phyloP scores from a whole-genome alignment of 2,329 filamentous ascomycete genomes.

The Epichloe amarillans region DNA sequence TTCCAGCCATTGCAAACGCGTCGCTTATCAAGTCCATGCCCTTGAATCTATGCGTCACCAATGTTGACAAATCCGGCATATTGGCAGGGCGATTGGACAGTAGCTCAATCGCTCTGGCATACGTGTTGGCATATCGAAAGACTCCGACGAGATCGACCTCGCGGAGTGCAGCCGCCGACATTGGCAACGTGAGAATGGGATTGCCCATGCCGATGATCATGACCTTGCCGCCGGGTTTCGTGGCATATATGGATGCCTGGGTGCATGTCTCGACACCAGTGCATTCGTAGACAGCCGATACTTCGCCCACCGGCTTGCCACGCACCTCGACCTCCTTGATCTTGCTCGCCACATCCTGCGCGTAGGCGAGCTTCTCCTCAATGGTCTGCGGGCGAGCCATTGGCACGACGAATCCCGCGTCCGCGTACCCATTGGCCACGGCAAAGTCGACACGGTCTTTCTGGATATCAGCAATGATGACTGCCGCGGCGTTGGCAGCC shows the following conservation, averaged over 20 bases:
- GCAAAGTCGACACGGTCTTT: conserved; percentile 45
- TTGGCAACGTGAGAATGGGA: conserved; percentile 54
- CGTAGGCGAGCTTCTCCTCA: conserved; percentile 40
- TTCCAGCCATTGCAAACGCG: conserved; percentile 61
- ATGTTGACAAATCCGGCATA: conserved; percentile 50
- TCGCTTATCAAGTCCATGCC: conserved; percentile 50
- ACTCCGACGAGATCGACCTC: conserved; percentile 61
- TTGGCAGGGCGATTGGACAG: conserved; percentile 32
- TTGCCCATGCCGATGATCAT: conserved; percentile 63
- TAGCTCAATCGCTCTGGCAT: conserved; percentile 41
- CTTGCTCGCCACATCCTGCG: conserved; percentile 33
- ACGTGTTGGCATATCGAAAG: conserved; percentile 65
- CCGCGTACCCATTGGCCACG: conserved; percentile 40
- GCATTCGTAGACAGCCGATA: conserved; percentile 61
- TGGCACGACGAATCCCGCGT: conserved; percentile 36
- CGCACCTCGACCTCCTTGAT: conserved; percentile 24
- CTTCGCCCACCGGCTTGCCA: conserved; percentile 42
- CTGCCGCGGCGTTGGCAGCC: conserved; percentile 27
- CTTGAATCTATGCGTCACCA: conserved; percentile 58
- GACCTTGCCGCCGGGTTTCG: conserved; percentile 54
- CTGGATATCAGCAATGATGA: conserved; percentile 44
- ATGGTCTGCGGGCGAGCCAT: conserved; percentile 32
- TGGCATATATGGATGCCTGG: conserved; percentile 59
- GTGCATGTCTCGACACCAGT: conserved; percentile 67
- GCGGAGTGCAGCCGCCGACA: conserved; percentile 53